Conservation (phyloP, 108 stramenopile species). For the Thalassiosira profunda region DNA sequence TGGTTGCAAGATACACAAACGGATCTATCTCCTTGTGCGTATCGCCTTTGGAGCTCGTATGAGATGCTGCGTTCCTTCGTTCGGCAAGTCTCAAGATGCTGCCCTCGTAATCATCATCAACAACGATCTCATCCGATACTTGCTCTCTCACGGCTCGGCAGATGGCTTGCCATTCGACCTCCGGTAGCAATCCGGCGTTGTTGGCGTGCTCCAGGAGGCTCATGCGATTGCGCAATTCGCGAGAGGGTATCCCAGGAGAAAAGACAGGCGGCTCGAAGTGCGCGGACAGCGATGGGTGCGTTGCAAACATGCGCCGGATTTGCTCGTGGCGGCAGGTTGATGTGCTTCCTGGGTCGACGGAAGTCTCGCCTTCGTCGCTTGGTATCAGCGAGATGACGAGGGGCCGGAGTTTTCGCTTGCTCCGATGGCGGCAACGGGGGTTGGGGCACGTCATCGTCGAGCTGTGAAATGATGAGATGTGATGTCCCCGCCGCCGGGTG, state of each 20-base stretch:
- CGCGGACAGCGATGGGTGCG: slow-evolving; percentile 48
- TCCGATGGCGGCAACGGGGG: slow-evolving; percentile 37
- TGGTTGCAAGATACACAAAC: slow-evolving; percentile 27
- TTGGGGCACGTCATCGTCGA: slow-evolving; percentile 35
- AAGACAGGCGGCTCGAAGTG: slow-evolving; percentile 78
- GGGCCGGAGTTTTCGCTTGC: slow-evolving; percentile 67
- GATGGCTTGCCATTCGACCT: slow-evolving; percentile 64
- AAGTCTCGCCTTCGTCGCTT: neutral
- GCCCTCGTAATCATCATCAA: slow-evolving; percentile 3
- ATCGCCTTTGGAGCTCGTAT: slow-evolving; percentile 41
- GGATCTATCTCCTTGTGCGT: slow-evolving; percentile 37
- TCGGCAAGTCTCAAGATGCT: slow-evolving; percentile 1
- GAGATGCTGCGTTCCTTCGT: slow-evolving; percentile 17
- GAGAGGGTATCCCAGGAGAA: slow-evolving; percentile 72
- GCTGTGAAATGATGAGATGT: neutral
- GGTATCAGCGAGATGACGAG: slow-evolving; percentile 74
- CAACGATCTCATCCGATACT: neutral
- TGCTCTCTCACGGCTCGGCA: slow-evolving; percentile 20
- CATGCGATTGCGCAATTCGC: slow-evolving; percentile 64
- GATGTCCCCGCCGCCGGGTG: no score
- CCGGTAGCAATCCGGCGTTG: slow-evolving; percentile 73
- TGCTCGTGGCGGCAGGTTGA: slow-evolving; percentile 53
- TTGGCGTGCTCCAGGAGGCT: slow-evolving; percentile 58
- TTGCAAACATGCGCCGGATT: slow-evolving; percentile 67
- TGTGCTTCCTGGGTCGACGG: slow-evolving; percentile 9